These are phyloP conservation scores for Naganishia randhawae DNA, from an alignment of 768 basidiomycete genomes.

Conservation along the genomic window DNA sequence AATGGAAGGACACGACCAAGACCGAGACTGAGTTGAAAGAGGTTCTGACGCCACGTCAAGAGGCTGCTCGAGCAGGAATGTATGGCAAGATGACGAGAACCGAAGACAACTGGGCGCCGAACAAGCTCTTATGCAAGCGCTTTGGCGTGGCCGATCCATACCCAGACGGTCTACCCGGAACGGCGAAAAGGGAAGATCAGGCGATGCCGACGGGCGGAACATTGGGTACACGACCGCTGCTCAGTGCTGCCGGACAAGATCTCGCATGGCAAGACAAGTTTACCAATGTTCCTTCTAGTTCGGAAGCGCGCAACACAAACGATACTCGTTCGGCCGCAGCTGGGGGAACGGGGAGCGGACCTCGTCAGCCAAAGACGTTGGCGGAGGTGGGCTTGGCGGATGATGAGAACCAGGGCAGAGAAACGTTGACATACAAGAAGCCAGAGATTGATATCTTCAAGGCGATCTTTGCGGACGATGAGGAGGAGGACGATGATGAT, in stretches of 20 bases:
- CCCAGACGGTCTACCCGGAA: constrained; percentile 53
- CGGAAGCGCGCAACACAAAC: not conserved
- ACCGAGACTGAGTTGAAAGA: constrained; percentile 57
- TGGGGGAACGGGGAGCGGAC: not conserved
- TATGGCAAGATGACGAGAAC: constrained; percentile 83
- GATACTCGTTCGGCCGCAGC: not conserved
- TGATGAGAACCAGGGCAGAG: constrained; percentile 80
- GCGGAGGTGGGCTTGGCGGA: constrained; percentile 85
- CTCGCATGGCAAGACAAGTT: constrained; percentile 43
- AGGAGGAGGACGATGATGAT: constrained; percentile 67
- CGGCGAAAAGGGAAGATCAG: constrained; percentile 5
- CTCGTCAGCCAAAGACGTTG: constrained; percentile 50
- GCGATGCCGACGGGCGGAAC: constrained; percentile 29
- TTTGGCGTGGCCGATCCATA: constrained; percentile 89
- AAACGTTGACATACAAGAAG: constrained; percentile 80
- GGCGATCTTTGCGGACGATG: constrained; percentile 93
- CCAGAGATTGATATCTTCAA: constrained; percentile 93
- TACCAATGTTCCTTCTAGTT: constrained; percentile 28
- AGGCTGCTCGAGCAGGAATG: constrained; percentile 82
- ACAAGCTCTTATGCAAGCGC: constrained; percentile 81
- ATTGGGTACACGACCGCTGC: constrained; percentile 13
- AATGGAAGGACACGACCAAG: constrained; percentile 54
- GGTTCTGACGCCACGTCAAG: constrained; percentile 62
- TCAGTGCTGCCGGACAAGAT: constrained; percentile 23
- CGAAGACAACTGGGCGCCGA: constrained; percentile 70